Base-by-base conservation (phyloP, 805 yeast genomes). In the Myxozyma kluyveri region DNA sequence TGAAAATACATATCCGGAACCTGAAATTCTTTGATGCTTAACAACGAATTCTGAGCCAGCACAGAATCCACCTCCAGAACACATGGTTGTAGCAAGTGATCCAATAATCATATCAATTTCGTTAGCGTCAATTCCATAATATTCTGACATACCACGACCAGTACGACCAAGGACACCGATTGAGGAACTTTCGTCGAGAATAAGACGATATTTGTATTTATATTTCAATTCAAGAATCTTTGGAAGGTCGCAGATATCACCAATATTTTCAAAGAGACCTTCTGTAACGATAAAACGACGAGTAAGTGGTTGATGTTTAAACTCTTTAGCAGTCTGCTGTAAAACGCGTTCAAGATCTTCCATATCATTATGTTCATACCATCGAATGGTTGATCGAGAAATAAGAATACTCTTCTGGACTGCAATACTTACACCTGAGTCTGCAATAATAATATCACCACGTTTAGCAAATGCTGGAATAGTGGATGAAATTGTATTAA, bases 401-500 rank as follows among this genome's bases (percentile, higher is more conserved):
- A 93, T 80, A 61, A 83, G 78, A 56, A 88, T 77, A 4, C 96
- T 98, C 67, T 89, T 91, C 72, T 91, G 97, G 52, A 89, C 72
- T 4, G 91, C 79, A 50, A 91, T 67, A 59, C 79, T 81, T 33
- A 84, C 82, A 27, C 85, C 85, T 46, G 84, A 77, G 70, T 93
- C 99, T 22, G 88, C 96, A 48, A 93, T 82, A 57, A 89, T 82
- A 57, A 87, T 77, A 68, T 93, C 99, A 60, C 98, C 98, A 70
- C 99, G 83, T 68, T 93, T 93, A 60, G 91, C 77, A 68, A 93
- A 93, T 44, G 96, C 89, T 4, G 98, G 96, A 49, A 93, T 74
- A 10, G 91, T 95, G 12, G 96, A 85, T 10, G 90, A 80, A 10
- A 91, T 82, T 37, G 96, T 86, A 59, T 85, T 80, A 61, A 86